Conservation (phyloP, 2,329 filamentous ascomycete species). For the Chaetomium sp. region DNA sequence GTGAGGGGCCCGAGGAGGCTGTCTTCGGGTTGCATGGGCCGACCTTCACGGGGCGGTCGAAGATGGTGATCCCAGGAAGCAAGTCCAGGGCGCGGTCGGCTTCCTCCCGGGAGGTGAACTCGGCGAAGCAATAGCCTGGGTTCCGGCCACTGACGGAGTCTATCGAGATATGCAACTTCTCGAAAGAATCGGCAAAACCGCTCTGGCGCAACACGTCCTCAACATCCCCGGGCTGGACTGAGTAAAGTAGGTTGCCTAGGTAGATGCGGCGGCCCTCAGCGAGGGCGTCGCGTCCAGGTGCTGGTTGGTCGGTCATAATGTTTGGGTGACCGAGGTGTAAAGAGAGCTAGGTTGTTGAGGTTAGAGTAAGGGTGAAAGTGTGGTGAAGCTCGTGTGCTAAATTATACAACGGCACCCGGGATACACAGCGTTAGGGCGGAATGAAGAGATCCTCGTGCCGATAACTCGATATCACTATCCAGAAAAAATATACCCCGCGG, state of each 20-base stretch:
- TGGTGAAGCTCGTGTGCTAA: background rate
- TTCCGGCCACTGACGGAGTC: slow-evolving; percentile 63
- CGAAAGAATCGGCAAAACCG: slow-evolving; percentile 32
- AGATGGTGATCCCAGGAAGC: slow-evolving; percentile 48
- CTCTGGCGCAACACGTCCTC: slow-evolving; percentile 29
- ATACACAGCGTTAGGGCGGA: too few relatives aligned
- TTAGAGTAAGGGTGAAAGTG: background rate
- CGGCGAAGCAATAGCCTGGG: slow-evolving; percentile 69
- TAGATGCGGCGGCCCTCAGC: slow-evolving; percentile 43
- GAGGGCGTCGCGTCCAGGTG: slow-evolving; percentile 17
- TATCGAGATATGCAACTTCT: slow-evolving; percentile 60
- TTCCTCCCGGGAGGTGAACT: slow-evolving; percentile 51
- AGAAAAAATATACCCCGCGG: too few relatives aligned
- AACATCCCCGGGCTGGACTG: slow-evolving; percentile 37
- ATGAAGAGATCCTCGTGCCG: too few relatives aligned
- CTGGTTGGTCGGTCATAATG: background rate
- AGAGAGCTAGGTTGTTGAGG: background rate
- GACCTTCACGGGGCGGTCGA: slow-evolving; percentile 55
- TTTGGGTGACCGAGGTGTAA: background rate
- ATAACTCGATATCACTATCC: too few relatives aligned
- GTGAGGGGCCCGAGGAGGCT: background rate
- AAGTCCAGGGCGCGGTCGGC: slow-evolving; percentile 52
- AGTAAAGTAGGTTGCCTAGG: slow-evolving; percentile 57
- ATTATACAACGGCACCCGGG: too few relatives aligned
- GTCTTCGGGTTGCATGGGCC: slow-evolving; percentile 56